These are phyloP conservation scores for Teratosphaeria pseudoeucalypti DNA, from an alignment of 2,329 filamentous ascomycete genomes.

Conservation along the genomic window DNA sequence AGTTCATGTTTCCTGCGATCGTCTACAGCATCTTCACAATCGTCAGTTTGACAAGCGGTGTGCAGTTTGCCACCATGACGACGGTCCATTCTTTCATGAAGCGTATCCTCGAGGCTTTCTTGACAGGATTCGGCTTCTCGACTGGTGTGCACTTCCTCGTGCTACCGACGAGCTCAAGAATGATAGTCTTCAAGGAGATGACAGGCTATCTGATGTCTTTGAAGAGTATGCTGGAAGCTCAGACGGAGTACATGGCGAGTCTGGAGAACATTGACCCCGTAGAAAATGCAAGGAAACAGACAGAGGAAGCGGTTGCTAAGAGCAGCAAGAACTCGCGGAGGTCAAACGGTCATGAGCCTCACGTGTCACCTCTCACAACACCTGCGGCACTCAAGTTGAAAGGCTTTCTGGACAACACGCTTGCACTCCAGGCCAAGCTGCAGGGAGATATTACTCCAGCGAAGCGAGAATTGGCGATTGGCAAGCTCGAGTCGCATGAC, in stretches of 20 bases:
- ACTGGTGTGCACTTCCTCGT: slow-evolving; percentile 55
- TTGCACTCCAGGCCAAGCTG: slow-evolving; percentile 52
- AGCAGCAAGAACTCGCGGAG: slow-evolving; percentile 19
- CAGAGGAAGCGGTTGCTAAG: slow-evolving; percentile 5
- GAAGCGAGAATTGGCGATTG: slow-evolving; percentile 62
- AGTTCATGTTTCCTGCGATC: slow-evolving; percentile 58
- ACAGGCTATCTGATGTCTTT: slow-evolving; percentile 47
- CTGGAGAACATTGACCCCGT: slow-evolving; percentile 47
- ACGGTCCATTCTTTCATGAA: slow-evolving; percentile 44
- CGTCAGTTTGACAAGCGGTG: slow-evolving; percentile 52
- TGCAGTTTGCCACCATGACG: slow-evolving; percentile 46
- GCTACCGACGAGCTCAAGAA: slow-evolving; percentile 55
- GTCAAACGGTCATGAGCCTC: slow-evolving; percentile 37
- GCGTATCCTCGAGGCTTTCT: slow-evolving; percentile 49
- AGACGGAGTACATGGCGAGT: slow-evolving; percentile 54
- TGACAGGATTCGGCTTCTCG: slow-evolving; percentile 55
- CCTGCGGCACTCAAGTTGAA: slow-evolving; percentile 22
- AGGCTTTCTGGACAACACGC: slow-evolving; percentile 18
- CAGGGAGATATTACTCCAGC: slow-evolving; percentile 58
- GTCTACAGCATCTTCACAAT: slow-evolving; percentile 60
- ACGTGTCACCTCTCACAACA: slow-evolving; percentile 38
- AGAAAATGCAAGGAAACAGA: slow-evolving; percentile 6
- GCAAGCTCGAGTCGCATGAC: slow-evolving; percentile 55
- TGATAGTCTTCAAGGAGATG: slow-evolving; percentile 54
- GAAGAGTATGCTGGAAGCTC: slow-evolving; percentile 46